Percentiles rank a stretch among this genome's conserved stretches.
Evolutionary conservation across 2,329 filamentous ascomycete genomes (phyloP).

Genomic region (Trichoderma pleuroti): DNA sequence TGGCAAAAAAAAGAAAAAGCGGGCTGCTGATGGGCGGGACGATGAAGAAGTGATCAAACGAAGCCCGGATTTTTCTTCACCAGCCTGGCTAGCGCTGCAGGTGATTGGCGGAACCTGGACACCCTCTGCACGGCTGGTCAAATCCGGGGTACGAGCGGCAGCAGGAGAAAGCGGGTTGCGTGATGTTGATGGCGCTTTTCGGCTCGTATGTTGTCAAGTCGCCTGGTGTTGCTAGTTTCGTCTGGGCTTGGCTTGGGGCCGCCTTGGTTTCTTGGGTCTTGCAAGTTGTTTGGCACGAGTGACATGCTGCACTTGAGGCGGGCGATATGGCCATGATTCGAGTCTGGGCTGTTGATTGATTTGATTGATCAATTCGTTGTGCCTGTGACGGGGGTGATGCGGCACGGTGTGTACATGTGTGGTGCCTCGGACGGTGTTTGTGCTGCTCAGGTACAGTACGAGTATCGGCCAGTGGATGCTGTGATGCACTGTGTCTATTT

Average conservation of each 20-base stretch:
- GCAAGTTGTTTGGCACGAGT: neutral
- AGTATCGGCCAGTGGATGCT: neutral
- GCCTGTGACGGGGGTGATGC: neutral
- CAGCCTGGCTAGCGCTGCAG: neutral
- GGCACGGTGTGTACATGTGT: neutral
- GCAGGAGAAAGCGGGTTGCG: neutral
- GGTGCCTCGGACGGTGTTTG: neutral
- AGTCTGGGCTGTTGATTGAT: no score
- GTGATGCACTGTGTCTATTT: neutral
- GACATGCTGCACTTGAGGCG: neutral
- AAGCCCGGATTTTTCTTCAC: neutral
- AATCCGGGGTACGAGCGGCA: slow-evolving; percentile 1
- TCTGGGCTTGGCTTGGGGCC: neutral
- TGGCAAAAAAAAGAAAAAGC: neutral
- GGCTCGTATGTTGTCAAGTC: neutral
- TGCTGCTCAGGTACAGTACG: neutral
- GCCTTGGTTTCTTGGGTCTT: neutral
- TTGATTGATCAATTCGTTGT: neutral
- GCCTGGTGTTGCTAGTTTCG: neutral
- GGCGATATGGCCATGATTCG: neutral
- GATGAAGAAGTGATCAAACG: neutral
- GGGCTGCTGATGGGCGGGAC: neutral
- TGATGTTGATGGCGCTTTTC: neutral
- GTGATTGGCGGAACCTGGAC: slow-evolving; percentile 5
- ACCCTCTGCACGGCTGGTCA: neutral